These are phyloP conservation scores for Erodium chrysanthum DNA, from an alignment of 441 rosid species.

Conservation along the genomic window DNA sequence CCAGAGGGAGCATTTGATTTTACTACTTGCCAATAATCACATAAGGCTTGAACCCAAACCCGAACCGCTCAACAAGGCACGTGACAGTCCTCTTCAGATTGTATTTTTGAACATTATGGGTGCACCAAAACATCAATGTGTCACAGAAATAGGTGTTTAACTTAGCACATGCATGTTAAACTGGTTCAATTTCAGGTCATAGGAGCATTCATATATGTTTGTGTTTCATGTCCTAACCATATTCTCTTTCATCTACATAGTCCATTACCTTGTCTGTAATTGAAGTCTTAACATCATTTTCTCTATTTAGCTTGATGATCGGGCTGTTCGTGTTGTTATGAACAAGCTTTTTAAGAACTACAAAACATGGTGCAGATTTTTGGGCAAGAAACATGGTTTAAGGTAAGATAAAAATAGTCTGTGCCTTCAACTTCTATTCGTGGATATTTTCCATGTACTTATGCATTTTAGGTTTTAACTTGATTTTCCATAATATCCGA, in stretches of 20 bases:
- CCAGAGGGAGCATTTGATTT: constrained; percentile 90
- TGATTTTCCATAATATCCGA: constrained; percentile 4
- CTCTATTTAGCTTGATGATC: constrained; percentile 72
- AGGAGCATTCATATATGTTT: not conserved
- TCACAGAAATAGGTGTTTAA: not conserved
- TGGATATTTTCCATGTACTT: not conserved
- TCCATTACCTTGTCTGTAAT: not conserved
- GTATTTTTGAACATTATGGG: too few relatives aligned
- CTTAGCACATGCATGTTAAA: not conserved
- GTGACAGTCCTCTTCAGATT: constrained; percentile 15
- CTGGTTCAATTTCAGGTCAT: not conserved
- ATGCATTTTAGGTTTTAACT: not conserved
- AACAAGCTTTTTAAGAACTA: constrained; percentile 80
- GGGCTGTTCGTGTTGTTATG: constrained; percentile 84
- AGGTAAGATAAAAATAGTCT: constrained; percentile 34
- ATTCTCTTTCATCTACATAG: not conserved
- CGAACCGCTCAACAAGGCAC: constrained; percentile 86
- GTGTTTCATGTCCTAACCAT: not conserved
- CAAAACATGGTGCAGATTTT: constrained; percentile 86
- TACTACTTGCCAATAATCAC: constrained; percentile 81
- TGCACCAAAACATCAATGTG: too few relatives aligned
- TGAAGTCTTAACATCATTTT: constrained; percentile 6
- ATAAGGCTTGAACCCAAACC: constrained; percentile 79
- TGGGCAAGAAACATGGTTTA: constrained; percentile 88
- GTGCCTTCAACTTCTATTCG: not conserved